A percentile compares a stretch with the other conserved stretches of the same genome.
Evolutionary conservation across 768 basidiomycete genomes (phyloP).

Genomic region (Trametes cinnabarina): DNA sequence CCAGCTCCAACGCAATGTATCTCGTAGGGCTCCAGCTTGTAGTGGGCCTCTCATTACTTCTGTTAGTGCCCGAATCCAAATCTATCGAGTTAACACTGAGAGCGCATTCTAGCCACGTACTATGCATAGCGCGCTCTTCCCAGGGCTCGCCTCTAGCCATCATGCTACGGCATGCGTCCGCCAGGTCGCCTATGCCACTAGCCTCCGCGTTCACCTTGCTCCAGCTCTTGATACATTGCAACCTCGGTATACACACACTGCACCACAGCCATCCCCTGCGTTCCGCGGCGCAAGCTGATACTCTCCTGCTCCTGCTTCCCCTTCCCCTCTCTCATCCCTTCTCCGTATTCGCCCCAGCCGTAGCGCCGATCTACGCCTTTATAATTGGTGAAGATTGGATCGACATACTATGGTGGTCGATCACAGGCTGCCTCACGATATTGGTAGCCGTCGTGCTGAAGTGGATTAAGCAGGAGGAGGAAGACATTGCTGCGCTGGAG

Average conservation of each 20-base stretch:
- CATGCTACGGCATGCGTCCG: conserved; percentile 15
- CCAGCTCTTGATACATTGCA: conserved; percentile 21
- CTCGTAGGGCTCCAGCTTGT: conserved; percentile 16
- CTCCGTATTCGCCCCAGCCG: conserved; percentile 3
- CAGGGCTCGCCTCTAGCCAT: conserved; percentile 22
- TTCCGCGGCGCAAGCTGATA: neutral
- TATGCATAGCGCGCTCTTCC: conserved; percentile 15
- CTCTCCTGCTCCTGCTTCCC: conserved; percentile 7
- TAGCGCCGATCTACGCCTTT: conserved; percentile 22
- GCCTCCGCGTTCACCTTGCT: conserved; percentile 15
- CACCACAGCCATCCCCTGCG: conserved; percentile 9
- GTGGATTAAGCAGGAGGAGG: conserved; percentile 22
- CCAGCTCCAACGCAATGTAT: conserved; percentile 18
- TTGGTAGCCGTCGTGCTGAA: conserved; percentile 17
- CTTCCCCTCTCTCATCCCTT: conserved; percentile 17
- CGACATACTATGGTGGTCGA: conserved; percentile 27
- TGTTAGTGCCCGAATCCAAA: conserved; percentile 19
- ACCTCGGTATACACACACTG: conserved; percentile 18
- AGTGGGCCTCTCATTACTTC: conserved; percentile 19
- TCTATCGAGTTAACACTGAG: neutral
- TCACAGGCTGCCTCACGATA: conserved; percentile 8
- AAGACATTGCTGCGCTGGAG: conserved; percentile 23
- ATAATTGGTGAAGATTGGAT: conserved; percentile 13
- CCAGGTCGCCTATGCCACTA: conserved; percentile 10
- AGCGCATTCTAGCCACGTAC: conserved; percentile 18